Evolutionary conservation across 345 rosid species (phyloP).

Genomic region (Pseudoturritis turrita): DNA sequence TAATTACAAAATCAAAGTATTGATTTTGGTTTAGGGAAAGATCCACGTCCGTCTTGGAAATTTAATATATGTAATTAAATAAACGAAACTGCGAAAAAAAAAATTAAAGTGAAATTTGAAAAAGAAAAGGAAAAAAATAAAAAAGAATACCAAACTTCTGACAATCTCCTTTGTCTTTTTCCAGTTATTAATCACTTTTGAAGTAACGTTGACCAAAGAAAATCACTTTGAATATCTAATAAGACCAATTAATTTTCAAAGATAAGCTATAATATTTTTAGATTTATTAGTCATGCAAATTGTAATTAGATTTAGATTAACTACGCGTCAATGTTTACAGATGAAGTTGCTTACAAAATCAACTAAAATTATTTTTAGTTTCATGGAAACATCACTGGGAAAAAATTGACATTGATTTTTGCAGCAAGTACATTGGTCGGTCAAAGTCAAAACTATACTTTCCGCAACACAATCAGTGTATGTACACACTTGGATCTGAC

Average conservation of each 20-base stretch:
- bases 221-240: constrained; percentile 46
- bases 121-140: constrained; percentile 16
- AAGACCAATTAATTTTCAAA: constrained; percentile 16
- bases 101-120: constrained; percentile 5
- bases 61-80: constrained; percentile 56
- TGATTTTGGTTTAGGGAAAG: constrained; percentile 87
- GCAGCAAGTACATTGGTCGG: constrained; percentile 22
- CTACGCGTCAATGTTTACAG: background rate
- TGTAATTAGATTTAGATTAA: background rate
- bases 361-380: background rate
- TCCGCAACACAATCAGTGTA: constrained; percentile 8
- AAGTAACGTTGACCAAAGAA: constrained; percentile 31
- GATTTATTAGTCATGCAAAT: background rate
- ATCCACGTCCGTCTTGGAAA: constrained; percentile 93
- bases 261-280: background rate
- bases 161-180: constrained; percentile 46
- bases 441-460: constrained; percentile 30
- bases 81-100: constrained; percentile 26
- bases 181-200: constrained; percentile 29
- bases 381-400: background rate
- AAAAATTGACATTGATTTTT: constrained; percentile 8
- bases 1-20: constrained; percentile 66
- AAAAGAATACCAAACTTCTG: constrained; percentile 48
- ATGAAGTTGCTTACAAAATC: background rate
- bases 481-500: constrained; percentile 17